Percentiles rank a stretch among this genome's conserved stretches.
Conservation (phyloP, 2,329 filamentous ascomycete species). For the Colletotrichum filicis region DNA sequence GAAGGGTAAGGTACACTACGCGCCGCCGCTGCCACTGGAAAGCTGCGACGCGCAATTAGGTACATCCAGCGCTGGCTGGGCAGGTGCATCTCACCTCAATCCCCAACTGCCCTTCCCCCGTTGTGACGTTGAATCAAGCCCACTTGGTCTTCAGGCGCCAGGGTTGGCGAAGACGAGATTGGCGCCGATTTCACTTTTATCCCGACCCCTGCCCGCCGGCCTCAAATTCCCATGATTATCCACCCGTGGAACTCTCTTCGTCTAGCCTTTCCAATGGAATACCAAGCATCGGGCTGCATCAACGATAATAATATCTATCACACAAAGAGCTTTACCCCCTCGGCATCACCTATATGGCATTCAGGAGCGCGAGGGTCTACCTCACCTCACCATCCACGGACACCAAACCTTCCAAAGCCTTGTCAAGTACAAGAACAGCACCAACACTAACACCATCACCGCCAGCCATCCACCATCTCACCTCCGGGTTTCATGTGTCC, state of each 20-base stretch:
- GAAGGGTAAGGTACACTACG: background rate
- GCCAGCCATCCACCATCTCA: background rate
- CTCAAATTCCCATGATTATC: slow-evolving; percentile 12
- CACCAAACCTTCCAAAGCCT: background rate
- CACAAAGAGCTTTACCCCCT: background rate
- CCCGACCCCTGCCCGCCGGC: slow-evolving; percentile 20
- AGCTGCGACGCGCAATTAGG: too few species aligned
- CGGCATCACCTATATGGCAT: background rate
- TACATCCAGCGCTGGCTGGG: too few species aligned
- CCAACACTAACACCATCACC: background rate
- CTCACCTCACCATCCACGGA: background rate
- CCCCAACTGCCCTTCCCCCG: background rate
- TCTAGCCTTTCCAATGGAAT: background rate
- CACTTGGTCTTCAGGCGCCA: slow-evolving; percentile 10
- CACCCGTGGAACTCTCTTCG: background rate
- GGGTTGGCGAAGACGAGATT: slow-evolving; percentile 32
- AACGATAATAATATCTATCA: background rate
- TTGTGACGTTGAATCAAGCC: slow-evolving; percentile 36
- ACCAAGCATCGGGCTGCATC: background rate
- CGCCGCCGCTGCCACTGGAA: background rate
- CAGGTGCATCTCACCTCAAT: too few species aligned
- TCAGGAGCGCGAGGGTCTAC: background rate
- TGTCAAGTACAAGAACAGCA: background rate
- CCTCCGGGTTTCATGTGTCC: slow-evolving; percentile 9
- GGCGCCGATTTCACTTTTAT: slow-evolving; percentile 30